Conservation (phyloP, 192 early-diverging fungal genomes). For the Coemansia erecta region DNA sequence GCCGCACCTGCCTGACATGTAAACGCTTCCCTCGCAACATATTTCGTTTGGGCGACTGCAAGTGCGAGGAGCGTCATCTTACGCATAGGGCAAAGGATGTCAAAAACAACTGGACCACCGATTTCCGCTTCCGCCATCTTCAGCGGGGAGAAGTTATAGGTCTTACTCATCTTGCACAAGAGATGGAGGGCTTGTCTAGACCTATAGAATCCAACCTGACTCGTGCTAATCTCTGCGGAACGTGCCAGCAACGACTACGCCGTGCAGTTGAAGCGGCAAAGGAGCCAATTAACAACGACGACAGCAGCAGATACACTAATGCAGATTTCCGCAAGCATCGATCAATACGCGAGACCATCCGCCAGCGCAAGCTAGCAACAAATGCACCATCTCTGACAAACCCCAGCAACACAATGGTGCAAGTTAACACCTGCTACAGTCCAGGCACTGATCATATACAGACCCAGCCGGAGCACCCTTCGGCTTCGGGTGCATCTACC, state of each 20-base stretch:
- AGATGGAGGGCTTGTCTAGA: constrained; percentile 9
- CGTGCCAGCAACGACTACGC: constrained; percentile 47
- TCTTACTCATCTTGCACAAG: constrained; percentile 9
- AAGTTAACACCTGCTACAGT: neutral
- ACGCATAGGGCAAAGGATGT: constrained; percentile 29
- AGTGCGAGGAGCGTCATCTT: constrained; percentile 19
- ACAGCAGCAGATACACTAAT: neutral
- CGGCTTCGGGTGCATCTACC: too few species aligned
- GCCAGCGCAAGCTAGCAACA: neutral
- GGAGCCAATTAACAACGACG: constrained; percentile 4
- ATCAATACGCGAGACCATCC: constrained; percentile 37
- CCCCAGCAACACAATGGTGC: neutral
- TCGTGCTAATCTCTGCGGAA: constrained; percentile 50
- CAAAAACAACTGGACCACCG: constrained; percentile 20
- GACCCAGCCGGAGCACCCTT: too few species aligned
- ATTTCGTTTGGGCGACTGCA: constrained; percentile 14
- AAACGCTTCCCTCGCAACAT: constrained; percentile 18
- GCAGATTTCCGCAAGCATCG: constrained; percentile 45
- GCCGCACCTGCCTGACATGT: constrained; percentile 36
- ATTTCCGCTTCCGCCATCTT: constrained; percentile 44
- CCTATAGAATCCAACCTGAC: constrained; percentile 29
- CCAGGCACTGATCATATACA: neutral
- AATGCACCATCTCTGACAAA: neutral
- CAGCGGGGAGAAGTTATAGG: constrained; percentile 11
- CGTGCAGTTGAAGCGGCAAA: constrained; percentile 27